Evolutionary conservation across 352 stramenopile genomes (phyloP).

Genomic region (Globisporangium takayamanum): DNA sequence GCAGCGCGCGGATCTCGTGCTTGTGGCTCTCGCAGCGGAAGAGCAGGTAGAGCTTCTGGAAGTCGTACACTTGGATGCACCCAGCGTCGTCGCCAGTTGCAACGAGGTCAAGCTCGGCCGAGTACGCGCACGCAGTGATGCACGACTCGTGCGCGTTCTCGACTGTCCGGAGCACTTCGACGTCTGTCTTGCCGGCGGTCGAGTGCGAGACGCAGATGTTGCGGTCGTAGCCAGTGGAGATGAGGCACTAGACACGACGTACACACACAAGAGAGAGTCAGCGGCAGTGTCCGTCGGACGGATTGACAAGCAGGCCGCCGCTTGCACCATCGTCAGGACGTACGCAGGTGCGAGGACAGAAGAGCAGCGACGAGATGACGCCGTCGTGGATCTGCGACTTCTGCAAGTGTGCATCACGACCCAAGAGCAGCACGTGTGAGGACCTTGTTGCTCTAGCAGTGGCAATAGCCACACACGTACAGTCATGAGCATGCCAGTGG

Average conservation of each 20-base stretch:
- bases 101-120: conserved; percentile 28
- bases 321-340: background rate
- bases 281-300: background rate
- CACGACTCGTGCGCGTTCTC: conserved; percentile 54
- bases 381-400: conserved; percentile 51
- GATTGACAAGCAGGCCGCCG: background rate
- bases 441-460: no score
- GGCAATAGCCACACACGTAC: conserved; percentile 10
- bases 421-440: background rate
- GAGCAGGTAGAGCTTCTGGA: conserved; percentile 45
- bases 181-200: conserved; percentile 30
- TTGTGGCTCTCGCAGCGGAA: conserved; percentile 44
- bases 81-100: conserved; percentile 53
- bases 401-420: conserved; percentile 14
- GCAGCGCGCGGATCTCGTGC: conserved; percentile 41
- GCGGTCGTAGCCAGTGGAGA: conserved; percentile 56
- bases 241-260: conserved; percentile 32
- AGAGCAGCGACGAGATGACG: conserved; percentile 47
- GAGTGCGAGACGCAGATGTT: conserved; percentile 48
- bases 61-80: conserved; percentile 57
- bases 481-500: conserved; percentile 43
- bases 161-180: conserved; percentile 57
- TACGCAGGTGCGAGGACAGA: conserved; percentile 50
- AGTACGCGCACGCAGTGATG: conserved; percentile 56
- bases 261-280: background rate